Conservation (phyloP, 805 yeast species). For the Monosporozyma aquatica region DNA sequence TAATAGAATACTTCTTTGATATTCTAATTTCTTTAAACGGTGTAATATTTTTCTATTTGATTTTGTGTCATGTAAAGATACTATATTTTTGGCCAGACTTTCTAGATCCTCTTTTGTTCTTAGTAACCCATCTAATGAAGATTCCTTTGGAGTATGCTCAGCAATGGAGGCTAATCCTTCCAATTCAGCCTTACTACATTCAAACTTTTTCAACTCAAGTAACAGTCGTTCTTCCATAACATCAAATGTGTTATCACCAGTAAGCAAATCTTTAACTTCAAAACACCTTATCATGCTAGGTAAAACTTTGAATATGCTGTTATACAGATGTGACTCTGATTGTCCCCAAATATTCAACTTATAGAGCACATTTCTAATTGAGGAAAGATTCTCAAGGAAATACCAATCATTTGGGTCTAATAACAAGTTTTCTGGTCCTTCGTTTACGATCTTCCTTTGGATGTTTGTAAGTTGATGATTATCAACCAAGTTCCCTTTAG, state of each 20-base stretch:
- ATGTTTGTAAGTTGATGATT: slow-evolving; percentile 14
- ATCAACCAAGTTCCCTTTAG: slow-evolving; percentile 12
- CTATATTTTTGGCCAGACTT: slow-evolving; percentile 2
- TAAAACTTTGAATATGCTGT: slow-evolving; percentile 29
- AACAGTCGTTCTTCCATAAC: slow-evolving; percentile 36
- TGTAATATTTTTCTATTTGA: slow-evolving; percentile 16
- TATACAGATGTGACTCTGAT: slow-evolving; percentile 51
- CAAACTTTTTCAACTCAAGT: slow-evolving; percentile 33
- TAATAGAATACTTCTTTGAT: slow-evolving; percentile 18
- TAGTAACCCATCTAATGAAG: neutral
- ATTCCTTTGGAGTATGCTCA: neutral
- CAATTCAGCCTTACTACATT: neutral
- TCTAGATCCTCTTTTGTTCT: slow-evolving; percentile 8
- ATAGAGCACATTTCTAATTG: slow-evolving; percentile 41
- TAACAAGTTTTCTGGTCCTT: slow-evolving; percentile 45
- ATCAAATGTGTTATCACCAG: slow-evolving; percentile 37
- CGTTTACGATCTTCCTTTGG: slow-evolving; percentile 59
- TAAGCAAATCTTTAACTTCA: slow-evolving; percentile 47
- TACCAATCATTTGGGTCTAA: slow-evolving; percentile 51
- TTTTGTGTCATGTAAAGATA: slow-evolving; percentile 7
- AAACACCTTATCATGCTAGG: slow-evolving; percentile 33
- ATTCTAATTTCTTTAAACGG: slow-evolving; percentile 21
- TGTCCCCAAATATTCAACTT: slow-evolving; percentile 69
- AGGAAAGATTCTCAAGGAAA: slow-evolving; percentile 49
- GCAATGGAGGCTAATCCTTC: neutral